Evolutionary conservation across 2,329 filamentous ascomycete species (phyloP).

Genomic region (Harringtonia aguacate): DNA sequence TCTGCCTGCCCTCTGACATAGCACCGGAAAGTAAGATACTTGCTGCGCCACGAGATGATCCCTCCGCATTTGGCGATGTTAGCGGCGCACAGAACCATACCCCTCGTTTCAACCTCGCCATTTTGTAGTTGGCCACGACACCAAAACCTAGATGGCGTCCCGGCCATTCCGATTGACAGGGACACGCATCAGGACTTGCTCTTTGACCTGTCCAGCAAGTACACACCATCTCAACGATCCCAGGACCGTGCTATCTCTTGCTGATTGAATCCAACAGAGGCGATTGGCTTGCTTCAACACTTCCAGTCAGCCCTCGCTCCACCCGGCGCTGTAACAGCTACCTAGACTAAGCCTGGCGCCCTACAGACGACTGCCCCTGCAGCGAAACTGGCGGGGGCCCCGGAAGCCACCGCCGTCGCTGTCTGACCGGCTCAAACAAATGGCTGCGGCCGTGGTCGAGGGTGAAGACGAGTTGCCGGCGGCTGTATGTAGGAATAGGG

Average conservation of each 20-base stretch:
- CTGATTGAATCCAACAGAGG: too few species aligned
- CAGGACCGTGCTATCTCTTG: neutral
- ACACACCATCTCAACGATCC: slow-evolving; percentile 9
- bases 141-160: slow-evolving; percentile 9
- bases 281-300: neutral
- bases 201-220: slow-evolving; percentile 11
- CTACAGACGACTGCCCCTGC: slow-evolving; percentile 17
- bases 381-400: too few species aligned
- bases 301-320: slow-evolving; percentile 18
- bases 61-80: slow-evolving; percentile 11
- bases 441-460: too few species aligned
- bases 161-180: slow-evolving; percentile 9
- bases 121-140: slow-evolving; percentile 9
- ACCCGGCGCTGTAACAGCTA: slow-evolving; percentile 16
- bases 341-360: slow-evolving; percentile 13
- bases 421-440: too few species aligned
- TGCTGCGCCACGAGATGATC: slow-evolving; percentile 41
- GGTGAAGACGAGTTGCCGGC: too few species aligned
- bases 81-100: slow-evolving; percentile 14
- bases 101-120: slow-evolving; percentile 10
- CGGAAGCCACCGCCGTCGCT: too few species aligned
- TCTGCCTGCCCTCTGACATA: slow-evolving; percentile 33
- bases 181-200: slow-evolving; percentile 10
- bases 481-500: too few species aligned
- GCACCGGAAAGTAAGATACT: slow-evolving; percentile 39